Conservation (phyloP, 2,329 filamentous ascomycete species). For the Cercospora janseana region DNA sequence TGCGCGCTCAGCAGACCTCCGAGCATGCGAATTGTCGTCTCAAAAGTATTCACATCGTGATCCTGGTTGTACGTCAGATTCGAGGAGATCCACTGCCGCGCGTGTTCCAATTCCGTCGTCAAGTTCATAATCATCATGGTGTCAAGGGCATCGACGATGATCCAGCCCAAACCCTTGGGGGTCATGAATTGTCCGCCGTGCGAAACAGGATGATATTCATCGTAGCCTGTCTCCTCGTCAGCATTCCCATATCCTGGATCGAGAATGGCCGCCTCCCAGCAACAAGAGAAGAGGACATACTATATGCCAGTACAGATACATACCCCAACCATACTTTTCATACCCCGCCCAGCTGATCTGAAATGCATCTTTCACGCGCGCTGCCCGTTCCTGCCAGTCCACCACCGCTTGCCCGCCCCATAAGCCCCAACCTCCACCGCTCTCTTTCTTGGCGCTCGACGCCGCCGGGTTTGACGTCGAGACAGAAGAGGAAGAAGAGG, state of each 20-base stretch:
- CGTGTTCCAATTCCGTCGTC: constrained; percentile 77
- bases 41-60: constrained; percentile 95
- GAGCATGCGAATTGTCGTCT: constrained; percentile 96
- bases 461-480: neutral
- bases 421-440: constrained; percentile 47
- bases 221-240: constrained; percentile 53
- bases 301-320: constrained; percentile 41
- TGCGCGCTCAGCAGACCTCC: constrained; percentile 90
- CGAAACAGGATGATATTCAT: constrained; percentile 81
- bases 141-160: constrained; percentile 92
- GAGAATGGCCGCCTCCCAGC: constrained; percentile 5
- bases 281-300: constrained; percentile 24
- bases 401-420: constrained; percentile 52
- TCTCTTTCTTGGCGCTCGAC: neutral
- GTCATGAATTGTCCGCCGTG: constrained; percentile 83
- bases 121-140: constrained; percentile 99
- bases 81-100: constrained; percentile 82
- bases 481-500: constrained; percentile 6
- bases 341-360: constrained; percentile 90
- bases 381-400: constrained; percentile 75
- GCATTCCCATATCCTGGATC: constrained; percentile 12
- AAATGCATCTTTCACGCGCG: constrained; percentile 85
- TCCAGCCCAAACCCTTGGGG: constrained; percentile 88
- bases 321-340: constrained; percentile 90
- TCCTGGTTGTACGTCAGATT: constrained; percentile 83